A percentile compares a stretch with the other conserved stretches of the same genome.
phyloP scores from a whole-genome alignment of 2,329 filamentous ascomycete species.

The Fusarium irregulare region DNA sequence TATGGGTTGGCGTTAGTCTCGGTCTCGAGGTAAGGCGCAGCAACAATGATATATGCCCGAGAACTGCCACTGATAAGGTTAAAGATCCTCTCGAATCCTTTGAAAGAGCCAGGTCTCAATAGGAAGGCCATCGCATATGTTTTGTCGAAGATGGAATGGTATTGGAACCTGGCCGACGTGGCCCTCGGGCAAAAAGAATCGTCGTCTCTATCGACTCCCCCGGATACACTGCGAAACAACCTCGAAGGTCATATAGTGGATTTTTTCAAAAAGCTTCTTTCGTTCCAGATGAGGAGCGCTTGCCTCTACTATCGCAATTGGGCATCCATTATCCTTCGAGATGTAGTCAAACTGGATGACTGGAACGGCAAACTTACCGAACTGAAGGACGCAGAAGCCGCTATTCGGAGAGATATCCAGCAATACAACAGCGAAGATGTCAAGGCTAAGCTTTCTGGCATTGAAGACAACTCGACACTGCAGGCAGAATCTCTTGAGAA shows the following conservation, averaged over 20 bases:
- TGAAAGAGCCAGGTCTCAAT: constrained; percentile 34
- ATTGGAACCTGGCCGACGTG: background rate
- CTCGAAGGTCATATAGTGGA: background rate
- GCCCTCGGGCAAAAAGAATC: background rate
- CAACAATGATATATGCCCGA: background rate
- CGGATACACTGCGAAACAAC: background rate
- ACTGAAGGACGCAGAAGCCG: background rate
- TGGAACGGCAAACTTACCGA: background rate
- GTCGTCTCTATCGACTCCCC: background rate
- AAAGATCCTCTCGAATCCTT: background rate
- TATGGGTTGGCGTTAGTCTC: background rate
- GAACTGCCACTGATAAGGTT: background rate
- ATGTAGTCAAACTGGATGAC: background rate
- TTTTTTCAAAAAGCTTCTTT: background rate
- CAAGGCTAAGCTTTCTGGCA: background rate
- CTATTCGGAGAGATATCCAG: background rate
- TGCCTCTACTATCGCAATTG: background rate
- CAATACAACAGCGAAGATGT: constrained; percentile 1
- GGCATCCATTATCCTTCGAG: background rate
- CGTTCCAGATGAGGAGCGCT: background rate
- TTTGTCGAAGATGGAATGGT: constrained; percentile 46
- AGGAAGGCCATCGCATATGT: constrained; percentile 51
- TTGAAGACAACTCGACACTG: background rate
- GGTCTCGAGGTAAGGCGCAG: background rate
- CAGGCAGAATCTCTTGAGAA: background rate